Evolutionary conservation across 2,329 filamentous ascomycete genomes (phyloP).

Genomic region (Colletotrichum salicis): DNA sequence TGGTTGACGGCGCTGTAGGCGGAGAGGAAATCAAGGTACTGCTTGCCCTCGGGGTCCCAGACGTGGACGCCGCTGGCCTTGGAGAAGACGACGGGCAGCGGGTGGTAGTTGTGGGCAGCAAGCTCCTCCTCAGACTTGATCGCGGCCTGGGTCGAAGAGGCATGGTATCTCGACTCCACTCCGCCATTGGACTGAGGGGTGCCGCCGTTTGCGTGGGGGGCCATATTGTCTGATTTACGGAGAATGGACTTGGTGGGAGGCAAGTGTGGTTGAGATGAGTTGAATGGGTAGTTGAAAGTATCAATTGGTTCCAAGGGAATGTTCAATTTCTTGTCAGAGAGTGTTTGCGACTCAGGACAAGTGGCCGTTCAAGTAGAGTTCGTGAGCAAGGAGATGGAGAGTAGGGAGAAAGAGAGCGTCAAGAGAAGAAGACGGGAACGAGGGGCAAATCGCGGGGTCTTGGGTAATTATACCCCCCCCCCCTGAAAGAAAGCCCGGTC

Average conservation of each 20-base stretch:
- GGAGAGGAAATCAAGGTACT: constrained; percentile 97
- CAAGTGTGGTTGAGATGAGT: neutral
- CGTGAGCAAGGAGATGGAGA: constrained; percentile 10
- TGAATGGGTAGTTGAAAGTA: constrained; percentile 8
- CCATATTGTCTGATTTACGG: constrained; percentile 55
- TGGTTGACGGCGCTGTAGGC: constrained; percentile 99
- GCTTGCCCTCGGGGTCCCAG: constrained; percentile 95
- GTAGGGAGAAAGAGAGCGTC: constrained; percentile 18
- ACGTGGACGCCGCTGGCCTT: constrained; percentile 86
- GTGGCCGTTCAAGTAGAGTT: constrained; percentile 27
- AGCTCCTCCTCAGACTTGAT: constrained; percentile 84
- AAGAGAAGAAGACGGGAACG: constrained; percentile 29
- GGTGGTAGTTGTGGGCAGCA: constrained; percentile 99
- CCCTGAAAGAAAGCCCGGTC: constrained; percentile 1
- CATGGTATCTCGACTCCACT: constrained; percentile 67
- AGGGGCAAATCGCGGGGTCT: constrained; percentile 37
- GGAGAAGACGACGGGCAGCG: constrained; percentile 92
- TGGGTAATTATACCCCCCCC: constrained; percentile 28
- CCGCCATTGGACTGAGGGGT: constrained; percentile 44
- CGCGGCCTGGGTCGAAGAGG: constrained; percentile 80
- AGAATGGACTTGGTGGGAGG: neutral
- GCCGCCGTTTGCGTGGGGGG: constrained; percentile 65
- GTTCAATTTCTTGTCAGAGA: constrained; percentile 25
- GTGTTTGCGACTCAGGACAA: constrained; percentile 27
- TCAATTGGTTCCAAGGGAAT: constrained; percentile 25